Evolutionary conservation across 2,329 filamentous ascomycete species (phyloP), one percentile per base, ranked within the genome.

Genomic region (Cytospora schulzeri): DNA sequence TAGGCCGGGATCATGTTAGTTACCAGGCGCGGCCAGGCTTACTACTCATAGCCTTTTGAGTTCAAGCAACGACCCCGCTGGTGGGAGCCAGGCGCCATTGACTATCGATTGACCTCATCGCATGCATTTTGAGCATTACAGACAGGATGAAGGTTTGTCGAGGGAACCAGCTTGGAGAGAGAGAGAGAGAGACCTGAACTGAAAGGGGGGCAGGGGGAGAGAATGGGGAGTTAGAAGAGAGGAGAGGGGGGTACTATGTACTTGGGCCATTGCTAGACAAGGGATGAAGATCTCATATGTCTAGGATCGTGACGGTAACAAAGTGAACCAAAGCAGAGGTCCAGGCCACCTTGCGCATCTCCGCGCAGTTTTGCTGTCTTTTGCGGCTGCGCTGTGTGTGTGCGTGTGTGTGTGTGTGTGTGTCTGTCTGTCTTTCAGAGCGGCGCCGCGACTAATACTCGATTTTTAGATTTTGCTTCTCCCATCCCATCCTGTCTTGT

Each of bases 291-390:
- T 48, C 41, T 48, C 41, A 14, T 28, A 62, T 62, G 60, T 62
- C 60, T 62, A 48, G 57, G 57, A 59, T 59, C 41, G 57, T 26
- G 57, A 59, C 57, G 57, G 57, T 59, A 31, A 59, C 57, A 50
- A 59, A 48, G 22, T 58, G 56, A 48, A 38, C 56, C 56, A 58
- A 24, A 62, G 52, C 38, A 45, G 31, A 33, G 28, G 52, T 50
- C 38, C 35, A 62, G 52, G 35, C 38, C 22, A 51, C 51, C 51
- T 52, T 45, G n/a, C 38, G 17, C 48, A 50, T 51, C 38, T 54
- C 19, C 33, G 35, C 26, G 29, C 51, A 31, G 35, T 17, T 17
- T 15, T 54, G 58, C 58, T 60, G 50, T 54, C 50, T 54, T 50
- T 9, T 52, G 50, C 31, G 35, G 4, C 14, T 54, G 50, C 31